Base-by-base conservation (phyloP, 2,329 filamentous ascomycete genomes). In the Proliferodiscus dingleyae region DNA sequence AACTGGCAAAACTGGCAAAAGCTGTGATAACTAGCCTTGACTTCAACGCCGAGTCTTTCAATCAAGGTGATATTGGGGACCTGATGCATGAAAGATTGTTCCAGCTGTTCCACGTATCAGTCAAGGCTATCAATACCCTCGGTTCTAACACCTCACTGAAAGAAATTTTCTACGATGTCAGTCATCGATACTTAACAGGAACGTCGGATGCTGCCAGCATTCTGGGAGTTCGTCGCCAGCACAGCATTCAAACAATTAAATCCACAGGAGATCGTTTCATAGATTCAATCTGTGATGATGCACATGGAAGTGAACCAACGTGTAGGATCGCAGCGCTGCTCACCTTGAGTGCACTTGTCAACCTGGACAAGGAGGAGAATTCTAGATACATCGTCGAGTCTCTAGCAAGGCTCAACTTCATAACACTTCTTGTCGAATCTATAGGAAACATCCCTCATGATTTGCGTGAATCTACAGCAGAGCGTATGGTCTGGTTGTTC, bases 251-350 rank as follows among this genome's bases (percentile, higher is more conserved):
- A 62, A 83, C 86, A 1, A 76, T 94, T 55, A 89, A 87, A 64
- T 80, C 84, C 4, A 82, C 89, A 36, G 90, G 93, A 30, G 86
- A 89, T 58, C 78, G 86, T 44, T 73, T 97, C 30, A 77, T 97
- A 49, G 89, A 91, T 57, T 81, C 89, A 21, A 75, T 96, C 34
- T 96, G 90, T 62, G 93, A 98, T 60, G 93, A 98, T 68, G 90
- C 89, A 16, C 91, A 90, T 64, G 83, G 85, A 48, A 89, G 89
- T 30, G 85, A 91, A 60, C 78, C 86, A 29, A 78, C 76, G 10
- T 94, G 88, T 64, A 87, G 94, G 61, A 82, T 94, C 3, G 85
- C 91, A 1, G 89, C 93, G 9, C 72, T 97, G 34, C 77, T 96
- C 29, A 74, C 97, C n/a, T 73, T 98, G 26, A 83, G 86, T 43